phyloP scores from a whole-genome alignment of 345 rosid species.

The Kandelia obovata region DNA sequence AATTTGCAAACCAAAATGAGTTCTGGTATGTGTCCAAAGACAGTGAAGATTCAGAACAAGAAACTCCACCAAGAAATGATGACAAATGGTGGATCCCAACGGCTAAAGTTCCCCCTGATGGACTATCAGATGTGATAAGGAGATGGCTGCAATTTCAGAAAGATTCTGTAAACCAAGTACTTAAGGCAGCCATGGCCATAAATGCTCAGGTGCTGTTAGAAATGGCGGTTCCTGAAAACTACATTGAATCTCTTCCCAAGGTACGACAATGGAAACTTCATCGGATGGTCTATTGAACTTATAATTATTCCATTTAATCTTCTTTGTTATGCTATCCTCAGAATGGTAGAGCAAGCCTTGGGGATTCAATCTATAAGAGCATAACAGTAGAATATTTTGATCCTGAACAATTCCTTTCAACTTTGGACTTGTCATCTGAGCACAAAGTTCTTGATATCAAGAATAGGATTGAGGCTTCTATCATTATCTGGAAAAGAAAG shows the following conservation, averaged over 20 bases:
- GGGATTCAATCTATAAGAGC: constrained; percentile 80
- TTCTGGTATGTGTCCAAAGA: constrained; percentile 79
- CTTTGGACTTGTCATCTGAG: constrained; percentile 75
- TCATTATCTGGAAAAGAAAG: constrained; percentile 86
- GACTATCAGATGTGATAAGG: constrained; percentile 58
- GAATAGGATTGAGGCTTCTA: constrained; percentile 89
- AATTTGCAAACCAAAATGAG: constrained; percentile 64
- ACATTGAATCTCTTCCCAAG: constrained; percentile 91
- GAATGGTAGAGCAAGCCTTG: constrained; percentile 95
- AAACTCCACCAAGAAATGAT: constrained; percentile 43
- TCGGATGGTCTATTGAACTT: not conserved
- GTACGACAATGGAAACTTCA: constrained; percentile 26
- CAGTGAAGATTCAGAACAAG: constrained; percentile 54
- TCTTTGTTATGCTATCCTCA: constrained; percentile 16
- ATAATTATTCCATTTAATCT: not conserved
- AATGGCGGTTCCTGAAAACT: constrained; percentile 83
- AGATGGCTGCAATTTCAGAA: constrained; percentile 75
- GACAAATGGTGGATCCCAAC: constrained; percentile 96
- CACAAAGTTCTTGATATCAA: constrained; percentile 83
- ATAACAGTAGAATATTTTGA: constrained; percentile 85
- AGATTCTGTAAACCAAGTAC: constrained; percentile 94
- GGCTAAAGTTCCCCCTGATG: constrained; percentile 67
- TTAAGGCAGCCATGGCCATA: constrained; percentile 94
- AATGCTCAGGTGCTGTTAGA: constrained; percentile 93
- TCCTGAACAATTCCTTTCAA: constrained; percentile 66